Conservation (phyloP, 192 early-diverging fungal genomes). For the Mortierella alpina region DNA sequence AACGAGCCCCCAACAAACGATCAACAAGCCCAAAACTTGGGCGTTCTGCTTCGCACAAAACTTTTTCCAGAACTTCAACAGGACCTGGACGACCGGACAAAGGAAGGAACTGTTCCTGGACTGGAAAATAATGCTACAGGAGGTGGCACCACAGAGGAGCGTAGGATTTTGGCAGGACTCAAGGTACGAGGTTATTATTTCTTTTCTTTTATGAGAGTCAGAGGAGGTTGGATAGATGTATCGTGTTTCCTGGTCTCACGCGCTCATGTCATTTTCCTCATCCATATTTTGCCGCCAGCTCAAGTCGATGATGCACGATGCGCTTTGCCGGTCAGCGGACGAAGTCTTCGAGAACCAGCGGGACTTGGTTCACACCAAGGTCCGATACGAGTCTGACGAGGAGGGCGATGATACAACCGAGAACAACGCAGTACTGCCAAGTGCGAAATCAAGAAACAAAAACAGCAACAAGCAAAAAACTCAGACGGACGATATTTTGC, state of each 20-base stretch:
- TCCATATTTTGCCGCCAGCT: constrained; percentile 15
- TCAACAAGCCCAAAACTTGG: constrained; percentile 42
- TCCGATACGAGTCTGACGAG: constrained; percentile 45
- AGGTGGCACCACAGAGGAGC: constrained; percentile 21
- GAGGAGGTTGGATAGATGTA: neutral
- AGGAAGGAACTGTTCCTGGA: constrained; percentile 29
- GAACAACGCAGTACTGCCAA: neutral
- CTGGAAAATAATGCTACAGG: neutral
- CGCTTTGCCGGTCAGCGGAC: constrained; percentile 30
- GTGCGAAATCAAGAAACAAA: neutral
- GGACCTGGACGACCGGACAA: constrained; percentile 39
- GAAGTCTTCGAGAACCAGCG: constrained; percentile 41
- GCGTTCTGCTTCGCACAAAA: constrained; percentile 43
- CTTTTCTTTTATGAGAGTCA: neutral
- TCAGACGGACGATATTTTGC: neutral
- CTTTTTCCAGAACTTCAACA: constrained; percentile 44
- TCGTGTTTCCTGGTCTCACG: neutral
- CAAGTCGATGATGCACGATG: constrained; percentile 41
- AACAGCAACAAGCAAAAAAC: neutral
- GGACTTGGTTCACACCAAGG: constrained; percentile 28
- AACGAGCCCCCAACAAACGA: constrained; percentile 35
- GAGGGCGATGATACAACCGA: constrained; percentile 2
- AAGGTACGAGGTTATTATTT: constrained; percentile 16
- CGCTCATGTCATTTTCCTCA: neutral
- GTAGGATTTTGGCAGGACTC: constrained; percentile 18